Evolutionary conservation across 140 eudicot species (phyloP).

Genomic region (Cichorium intybus): DNA sequence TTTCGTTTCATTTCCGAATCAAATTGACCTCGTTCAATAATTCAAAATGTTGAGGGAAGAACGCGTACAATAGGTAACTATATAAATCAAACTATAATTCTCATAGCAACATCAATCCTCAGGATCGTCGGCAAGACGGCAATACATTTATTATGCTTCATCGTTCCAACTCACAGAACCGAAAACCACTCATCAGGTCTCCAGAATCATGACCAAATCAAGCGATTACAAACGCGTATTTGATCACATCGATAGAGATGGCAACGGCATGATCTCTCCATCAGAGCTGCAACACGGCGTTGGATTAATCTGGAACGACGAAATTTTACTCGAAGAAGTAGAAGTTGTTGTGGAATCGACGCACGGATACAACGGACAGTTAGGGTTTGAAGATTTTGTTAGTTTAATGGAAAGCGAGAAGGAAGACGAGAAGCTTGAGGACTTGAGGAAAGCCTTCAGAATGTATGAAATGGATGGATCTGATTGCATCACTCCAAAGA

Average conservation of each 20-base stretch:
- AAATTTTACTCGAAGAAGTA: constrained; percentile 29
- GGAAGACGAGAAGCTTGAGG: too few relatives aligned
- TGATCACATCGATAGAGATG: constrained; percentile 38
- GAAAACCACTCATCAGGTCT: background rate
- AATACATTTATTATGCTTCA: too few relatives aligned
- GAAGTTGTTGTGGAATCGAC: constrained; percentile 19
- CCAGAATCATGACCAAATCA: constrained; percentile 18
- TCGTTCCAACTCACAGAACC: background rate
- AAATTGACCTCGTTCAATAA: background rate
- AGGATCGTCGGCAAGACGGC: too few relatives aligned
- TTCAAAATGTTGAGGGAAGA: background rate
- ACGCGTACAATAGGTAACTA: background rate
- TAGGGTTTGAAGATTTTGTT: too few relatives aligned
- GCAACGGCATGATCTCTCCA: constrained; percentile 40
- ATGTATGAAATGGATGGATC: too few relatives aligned
- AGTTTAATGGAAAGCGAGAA: too few relatives aligned
- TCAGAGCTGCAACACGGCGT: constrained; percentile 20
- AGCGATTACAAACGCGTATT: constrained; percentile 35
- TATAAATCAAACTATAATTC: background rate
- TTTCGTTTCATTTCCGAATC: background rate
- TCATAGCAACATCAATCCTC: too few relatives aligned
- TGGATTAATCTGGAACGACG: constrained; percentile 16
- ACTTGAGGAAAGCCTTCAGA: too few relatives aligned
- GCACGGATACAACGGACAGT: constrained; percentile 13
- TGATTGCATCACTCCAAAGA: too few relatives aligned